Evolutionary conservation across 768 basidiomycete species (phyloP), one percentile per base, ranked within the genome.

Genomic region (Strobilomyces dryophilus): DNA sequence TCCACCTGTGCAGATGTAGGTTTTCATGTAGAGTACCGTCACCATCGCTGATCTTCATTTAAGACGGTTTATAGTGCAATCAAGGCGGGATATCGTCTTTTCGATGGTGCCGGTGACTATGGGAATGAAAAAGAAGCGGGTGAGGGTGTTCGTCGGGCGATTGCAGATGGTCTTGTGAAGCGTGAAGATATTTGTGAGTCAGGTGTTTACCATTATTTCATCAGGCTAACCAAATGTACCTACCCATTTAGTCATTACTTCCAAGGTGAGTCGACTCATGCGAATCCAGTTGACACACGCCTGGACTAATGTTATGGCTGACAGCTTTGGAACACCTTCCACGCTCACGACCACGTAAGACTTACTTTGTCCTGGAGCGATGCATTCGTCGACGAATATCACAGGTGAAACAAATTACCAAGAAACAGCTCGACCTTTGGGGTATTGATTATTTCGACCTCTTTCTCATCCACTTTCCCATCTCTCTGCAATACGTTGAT

Each of bases 61-160:
- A 61, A 90, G 81, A 83, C 80, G 49, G 91, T 95, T 47, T 92
- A 92, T 76, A 73, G 85, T 52, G 90, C 92, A 17, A 87, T 94
- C 73, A 91, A 91, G 68, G 75, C 78, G 24, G 92, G 93, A 1
- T 93, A 92, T 67, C 83, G 92, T 56, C 85, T 95, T 50, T 76
- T 95, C 51, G 92, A 93, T 52, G 86, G 89, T 55, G 91, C 91
- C 31, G 82, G 83, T 59, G 89, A 91, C 72, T 93, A 92, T 67
- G 92, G 88, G 8, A 95, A 95, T 58, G 93, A 95, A 72, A 88
- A 84, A 63, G 84, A 92, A 31, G 86, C 87, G 5, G 91, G 89
- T 2, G 77, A 84, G 61, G 92, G 92, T 57, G 78, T 94, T 52
- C 78, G 75, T 48, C 81, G 83, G 14, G 92, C 91, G n/a, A 79